Evolutionary conservation across 2,329 filamentous ascomycete genomes (phyloP), one percentile per base, ranked within the genome.

Genomic region (Hypocreales sp.): DNA sequence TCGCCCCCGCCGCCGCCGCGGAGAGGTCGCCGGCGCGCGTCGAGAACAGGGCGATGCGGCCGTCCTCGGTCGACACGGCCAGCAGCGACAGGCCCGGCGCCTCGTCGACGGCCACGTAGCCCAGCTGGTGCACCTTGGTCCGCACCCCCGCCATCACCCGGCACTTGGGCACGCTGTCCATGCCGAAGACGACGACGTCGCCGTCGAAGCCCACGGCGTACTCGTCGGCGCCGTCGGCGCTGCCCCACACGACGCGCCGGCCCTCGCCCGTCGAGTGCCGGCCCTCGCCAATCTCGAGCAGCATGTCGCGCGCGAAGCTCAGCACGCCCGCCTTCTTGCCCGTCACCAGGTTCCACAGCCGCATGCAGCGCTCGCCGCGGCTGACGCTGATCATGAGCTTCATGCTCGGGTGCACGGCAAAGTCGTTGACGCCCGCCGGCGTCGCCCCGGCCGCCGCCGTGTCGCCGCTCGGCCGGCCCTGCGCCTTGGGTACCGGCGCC

Each of bases 301-400:
- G 60, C 42, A 90, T 64, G 1, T 76, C 69, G 31, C 69, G 65
- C 37, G 68, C 69, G 49, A 95, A 95, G 47, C 81, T 90, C 40
- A 98, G 58, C 28, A 93, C 86, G 17, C 86, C 83, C 1, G 86
- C 86, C 58, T 93, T 94, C 58, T 87, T 92, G 11, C 86, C 90
- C 3, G 87, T 95, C 38, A 95, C 84, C 36, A 98, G 52, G 46
- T 98, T 95, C 90, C 90, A 98, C 37, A 95, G 53, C 37, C 90
- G 64, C 80, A 98, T 92, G 45, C 77, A 83, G 37, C 73, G 75
- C 58, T 98, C 90, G 37, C 84, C 84, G 42, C 78, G 82, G 39
- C 82, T 79, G 7, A 95, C 84, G 40, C 73, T 92, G 33, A 98
- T 72, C 81, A 95, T 93, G 27, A 98, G 61, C 57, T 94, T 95